Percentiles rank a stretch among this genome's conserved stretches.
phyloP scores from a whole-genome alignment of 768 basidiomycete species.

The Leccinum longicurvipes region DNA sequence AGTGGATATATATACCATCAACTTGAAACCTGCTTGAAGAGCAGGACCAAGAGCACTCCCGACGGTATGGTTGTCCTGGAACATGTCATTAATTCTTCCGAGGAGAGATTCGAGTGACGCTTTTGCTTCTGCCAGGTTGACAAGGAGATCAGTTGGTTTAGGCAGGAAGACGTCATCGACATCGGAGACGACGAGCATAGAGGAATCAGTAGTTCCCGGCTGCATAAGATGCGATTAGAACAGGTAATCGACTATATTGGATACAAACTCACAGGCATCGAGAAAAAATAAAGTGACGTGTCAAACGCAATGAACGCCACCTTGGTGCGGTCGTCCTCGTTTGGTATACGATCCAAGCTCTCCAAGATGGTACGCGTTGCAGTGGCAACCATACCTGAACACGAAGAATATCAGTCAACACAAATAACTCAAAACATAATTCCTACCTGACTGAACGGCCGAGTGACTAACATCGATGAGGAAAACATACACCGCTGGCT shows the following conservation, averaged over 20 bases:
- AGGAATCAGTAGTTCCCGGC: slow-evolving; percentile 73
- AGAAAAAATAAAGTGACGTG: slow-evolving; percentile 94
- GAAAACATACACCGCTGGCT: slow-evolving; percentile 96
- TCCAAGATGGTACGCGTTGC: slow-evolving; percentile 96
- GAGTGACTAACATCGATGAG: slow-evolving; percentile 94
- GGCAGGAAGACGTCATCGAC: slow-evolving; percentile 97
- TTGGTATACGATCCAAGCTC: slow-evolving; percentile 91
- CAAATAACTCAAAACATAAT: neutral
- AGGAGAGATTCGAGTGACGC: slow-evolving; percentile 78
- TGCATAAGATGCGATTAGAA: slow-evolving; percentile 21
- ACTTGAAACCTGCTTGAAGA: slow-evolving; percentile 91
- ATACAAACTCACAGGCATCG: slow-evolving; percentile 54
- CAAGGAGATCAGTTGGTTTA: slow-evolving; percentile 92
- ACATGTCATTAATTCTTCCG: slow-evolving; percentile 89
- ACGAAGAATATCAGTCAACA: neutral
- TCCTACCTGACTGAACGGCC: slow-evolving; percentile 82
- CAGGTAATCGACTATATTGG: neutral
- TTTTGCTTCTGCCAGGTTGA: slow-evolving; percentile 86
- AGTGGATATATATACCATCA: slow-evolving; percentile 60
- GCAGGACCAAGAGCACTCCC: slow-evolving; percentile 95
- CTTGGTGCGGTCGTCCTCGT: slow-evolving; percentile 91
- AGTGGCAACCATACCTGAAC: slow-evolving; percentile 92
- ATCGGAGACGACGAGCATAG: slow-evolving; percentile 97
- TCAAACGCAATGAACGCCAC: slow-evolving; percentile 92
- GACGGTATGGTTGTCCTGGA: slow-evolving; percentile 90